Conservation (phyloP, 345 rosid genomes). For the Syzygium jambos region DNA sequence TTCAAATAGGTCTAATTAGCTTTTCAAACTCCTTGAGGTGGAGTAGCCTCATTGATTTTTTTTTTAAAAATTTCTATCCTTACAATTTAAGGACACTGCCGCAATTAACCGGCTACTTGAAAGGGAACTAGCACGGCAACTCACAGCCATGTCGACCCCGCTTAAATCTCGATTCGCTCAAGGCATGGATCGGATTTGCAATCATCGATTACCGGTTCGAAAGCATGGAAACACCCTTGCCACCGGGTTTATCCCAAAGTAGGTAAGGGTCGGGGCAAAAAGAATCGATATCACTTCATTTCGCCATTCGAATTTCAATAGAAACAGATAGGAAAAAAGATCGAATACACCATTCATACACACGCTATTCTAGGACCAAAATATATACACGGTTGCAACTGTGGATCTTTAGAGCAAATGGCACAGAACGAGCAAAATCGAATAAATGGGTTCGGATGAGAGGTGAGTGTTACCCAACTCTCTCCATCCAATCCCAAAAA, state of each 20-base stretch:
- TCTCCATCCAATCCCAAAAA: not conserved
- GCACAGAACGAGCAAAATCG: not conserved
- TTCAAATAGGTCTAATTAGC: too few relatives aligned
- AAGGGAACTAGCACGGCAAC: not conserved
- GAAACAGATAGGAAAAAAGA: fast-evolving
- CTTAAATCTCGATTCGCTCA: not conserved
- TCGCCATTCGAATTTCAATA: not conserved
- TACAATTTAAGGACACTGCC: not conserved
- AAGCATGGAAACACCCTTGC: not conserved
- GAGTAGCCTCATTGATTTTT: too few relatives aligned
- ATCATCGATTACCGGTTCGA: not conserved
- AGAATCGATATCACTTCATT: not conserved
- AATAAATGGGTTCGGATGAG: not conserved
- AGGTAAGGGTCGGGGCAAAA: not conserved
- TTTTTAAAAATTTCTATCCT: not conserved
- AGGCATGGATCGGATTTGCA: not conserved
- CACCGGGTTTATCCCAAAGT: too few relatives aligned
- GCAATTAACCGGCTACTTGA: too few relatives aligned
- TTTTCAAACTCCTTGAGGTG: too few relatives aligned
- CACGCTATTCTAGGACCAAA: not conserved
- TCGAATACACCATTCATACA: not conserved
- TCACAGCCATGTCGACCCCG: fast-evolving
- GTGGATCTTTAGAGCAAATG: not conserved
- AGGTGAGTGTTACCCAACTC: slow-evolving; percentile 13
- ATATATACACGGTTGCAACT: not conserved